These are phyloP conservation scores for Lichina pygmaea DNA, from an alignment of 495 filamentous ascomycete genomes.

Conservation along the genomic window DNA sequence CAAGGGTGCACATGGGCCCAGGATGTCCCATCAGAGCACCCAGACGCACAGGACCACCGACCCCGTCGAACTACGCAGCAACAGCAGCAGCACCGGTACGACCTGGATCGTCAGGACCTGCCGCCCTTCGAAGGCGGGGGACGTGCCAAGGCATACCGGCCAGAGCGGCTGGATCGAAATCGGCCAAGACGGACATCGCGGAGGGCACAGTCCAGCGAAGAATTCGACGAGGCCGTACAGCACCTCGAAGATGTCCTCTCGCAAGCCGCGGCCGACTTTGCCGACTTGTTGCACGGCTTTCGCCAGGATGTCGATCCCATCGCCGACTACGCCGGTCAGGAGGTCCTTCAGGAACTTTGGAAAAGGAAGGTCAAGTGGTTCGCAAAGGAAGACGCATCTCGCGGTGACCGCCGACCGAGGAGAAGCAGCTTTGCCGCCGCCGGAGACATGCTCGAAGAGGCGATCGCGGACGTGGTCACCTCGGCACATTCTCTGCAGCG, in stretches of 20 bases:
- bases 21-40: too few relatives aligned
- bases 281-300: not conserved
- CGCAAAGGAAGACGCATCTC: not conserved
- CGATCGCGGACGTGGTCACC: not conserved
- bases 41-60: too few relatives aligned
- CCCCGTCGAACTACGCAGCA: too few relatives aligned
- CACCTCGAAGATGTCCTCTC: not conserved
- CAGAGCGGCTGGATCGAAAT: too few relatives aligned
- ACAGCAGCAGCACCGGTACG: too few relatives aligned
- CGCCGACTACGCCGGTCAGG: not conserved
- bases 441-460: not conserved
- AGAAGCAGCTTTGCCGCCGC: not conserved
- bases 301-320: not conserved
- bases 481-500: not conserved
- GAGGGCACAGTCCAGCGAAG: not conserved
- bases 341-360: not conserved
- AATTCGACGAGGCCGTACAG: not conserved
- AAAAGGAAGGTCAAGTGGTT: not conserved
- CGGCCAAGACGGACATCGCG: too few relatives aligned
- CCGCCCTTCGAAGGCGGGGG: too few relatives aligned
- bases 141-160: too few relatives aligned
- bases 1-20: too few relatives aligned
- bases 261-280: not conserved
- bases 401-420: too few relatives aligned
- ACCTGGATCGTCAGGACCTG: too few relatives aligned